Evolutionary conservation across 805 yeast species (phyloP).

Genomic region (Candida mattraensis): DNA sequence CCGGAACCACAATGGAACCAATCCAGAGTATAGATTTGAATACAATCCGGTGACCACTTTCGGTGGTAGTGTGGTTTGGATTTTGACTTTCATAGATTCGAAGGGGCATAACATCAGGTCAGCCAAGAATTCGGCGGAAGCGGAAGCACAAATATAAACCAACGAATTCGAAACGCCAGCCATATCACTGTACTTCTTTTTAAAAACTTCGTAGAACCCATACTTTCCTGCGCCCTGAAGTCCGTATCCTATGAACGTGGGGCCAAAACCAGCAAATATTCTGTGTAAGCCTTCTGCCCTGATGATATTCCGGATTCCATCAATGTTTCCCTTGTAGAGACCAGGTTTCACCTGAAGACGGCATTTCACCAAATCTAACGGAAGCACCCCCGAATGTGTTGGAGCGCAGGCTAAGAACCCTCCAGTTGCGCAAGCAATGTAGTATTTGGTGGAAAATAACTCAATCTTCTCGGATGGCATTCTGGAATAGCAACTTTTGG

Average conservation of each 20-base stretch:
- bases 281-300: conserved; percentile 73
- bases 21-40: conserved; percentile 76
- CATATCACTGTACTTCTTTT: conserved; percentile 67
- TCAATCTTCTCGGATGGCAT: conserved; percentile 38
- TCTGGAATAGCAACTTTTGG: neutral
- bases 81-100: conserved; percentile 92
- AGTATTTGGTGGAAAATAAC: conserved; percentile 62
- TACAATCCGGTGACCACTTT: conserved; percentile 59
- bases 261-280: conserved; percentile 85
- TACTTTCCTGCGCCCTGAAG: conserved; percentile 97
- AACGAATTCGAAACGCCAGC: conserved; percentile 73
- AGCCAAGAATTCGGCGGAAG: conserved; percentile 92
- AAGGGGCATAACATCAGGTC: conserved; percentile 89
- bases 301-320: conserved; percentile 79
- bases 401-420: conserved; percentile 94
- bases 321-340: conserved; percentile 71
- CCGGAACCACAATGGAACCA: conserved; percentile 91
- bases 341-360: conserved; percentile 82
- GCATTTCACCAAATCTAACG: conserved; percentile 90
- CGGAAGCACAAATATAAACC: conserved; percentile 80
- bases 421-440: conserved; percentile 71
- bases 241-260: conserved; percentile 90
- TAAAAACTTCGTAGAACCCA: conserved; percentile 92
- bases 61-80: conserved; percentile 93
- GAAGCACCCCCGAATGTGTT: conserved; percentile 91